Evolutionary conservation across 2,329 filamentous ascomycete species (phyloP).

Genomic region (Neonectria ditissima): DNA sequence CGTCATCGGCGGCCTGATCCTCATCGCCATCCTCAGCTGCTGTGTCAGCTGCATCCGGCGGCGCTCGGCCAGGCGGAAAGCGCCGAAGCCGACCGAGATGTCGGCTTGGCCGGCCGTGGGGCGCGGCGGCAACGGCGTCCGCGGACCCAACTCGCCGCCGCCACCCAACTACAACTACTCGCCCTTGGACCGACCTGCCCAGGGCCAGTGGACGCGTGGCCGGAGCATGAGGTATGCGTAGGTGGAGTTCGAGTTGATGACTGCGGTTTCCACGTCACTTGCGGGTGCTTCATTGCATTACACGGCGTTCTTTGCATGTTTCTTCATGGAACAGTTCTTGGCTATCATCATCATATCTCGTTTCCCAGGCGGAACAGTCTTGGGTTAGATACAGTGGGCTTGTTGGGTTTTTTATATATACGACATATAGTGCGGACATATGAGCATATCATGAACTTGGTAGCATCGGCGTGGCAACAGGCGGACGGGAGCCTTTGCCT

Average conservation of each 20-base stretch:
- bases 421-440: not conserved
- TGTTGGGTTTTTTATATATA: not conserved
- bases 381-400: slow-evolving; percentile 1
- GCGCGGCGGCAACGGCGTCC: slow-evolving; percentile 31
- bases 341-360: slow-evolving; percentile 20
- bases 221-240: slow-evolving; percentile 50
- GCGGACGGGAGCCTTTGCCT: not conserved
- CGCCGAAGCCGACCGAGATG: slow-evolving; percentile 44
- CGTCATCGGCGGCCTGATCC: slow-evolving; percentile 77
- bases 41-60: slow-evolving; percentile 61
- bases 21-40: slow-evolving; percentile 78
- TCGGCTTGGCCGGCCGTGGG: slow-evolving; percentile 42
- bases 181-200: slow-evolving; percentile 31
- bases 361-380: not conserved
- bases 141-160: slow-evolving; percentile 32
- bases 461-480: not conserved
- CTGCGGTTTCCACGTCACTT: not conserved
- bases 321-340: slow-evolving; percentile 5
- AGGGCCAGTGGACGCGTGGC: slow-evolving; percentile 33
- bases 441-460: slow-evolving; percentile 1
- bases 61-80: slow-evolving; percentile 38
- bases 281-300: slow-evolving; percentile 31
- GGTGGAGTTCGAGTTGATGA: slow-evolving; percentile 6
- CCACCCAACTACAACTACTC: slow-evolving; percentile 38
- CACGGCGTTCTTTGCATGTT: slow-evolving; percentile 35